These are phyloP conservation scores for Trichoderma oligosporum DNA, from an alignment of 2,329 filamentous ascomycete species.

Conservation along the genomic window DNA sequence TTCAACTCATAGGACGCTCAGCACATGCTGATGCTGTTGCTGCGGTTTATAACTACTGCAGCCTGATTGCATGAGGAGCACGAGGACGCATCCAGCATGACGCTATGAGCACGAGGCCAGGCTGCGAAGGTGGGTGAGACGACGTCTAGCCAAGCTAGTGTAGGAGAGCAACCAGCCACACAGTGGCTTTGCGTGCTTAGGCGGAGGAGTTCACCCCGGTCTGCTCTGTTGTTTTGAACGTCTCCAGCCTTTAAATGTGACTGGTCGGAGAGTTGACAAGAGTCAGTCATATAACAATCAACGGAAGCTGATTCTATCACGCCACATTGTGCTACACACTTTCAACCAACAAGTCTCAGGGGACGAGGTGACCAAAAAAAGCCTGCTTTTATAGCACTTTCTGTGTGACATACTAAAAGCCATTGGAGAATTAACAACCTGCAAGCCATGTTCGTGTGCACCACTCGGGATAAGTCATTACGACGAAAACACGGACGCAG, in stretches of 20 bases:
- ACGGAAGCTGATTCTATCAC: too few relatives aligned
- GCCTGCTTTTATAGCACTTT: neutral
- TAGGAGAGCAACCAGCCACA: constrained; percentile 13
- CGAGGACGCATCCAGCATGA: constrained; percentile 20
- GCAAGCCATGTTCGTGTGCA: too few relatives aligned
- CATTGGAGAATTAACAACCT: neutral
- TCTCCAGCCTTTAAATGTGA: too few relatives aligned
- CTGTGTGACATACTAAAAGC: neutral
- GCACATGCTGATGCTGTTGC: constrained; percentile 1
- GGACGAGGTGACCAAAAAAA: neutral
- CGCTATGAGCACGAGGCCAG: constrained; percentile 20
- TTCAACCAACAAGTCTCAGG: too few relatives aligned
- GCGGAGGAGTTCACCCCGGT: neutral
- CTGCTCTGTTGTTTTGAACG: neutral
- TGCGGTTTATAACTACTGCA: constrained; percentile 11
- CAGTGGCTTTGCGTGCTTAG: constrained; percentile 1
- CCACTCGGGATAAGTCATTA: too few relatives aligned
- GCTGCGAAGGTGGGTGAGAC: constrained; percentile 14
- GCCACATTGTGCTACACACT: too few relatives aligned
- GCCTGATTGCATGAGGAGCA: constrained; percentile 18
- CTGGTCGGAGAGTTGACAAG: too few relatives aligned
- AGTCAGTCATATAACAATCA: too few relatives aligned
- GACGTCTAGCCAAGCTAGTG: constrained; percentile 11
- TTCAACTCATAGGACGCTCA: neutral
- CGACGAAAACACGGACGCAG: too few relatives aligned